Evolutionary conservation across 345 rosid species (phyloP), one percentile per base, ranked within the genome.

Genomic region (Tarenaya hassleriana): DNA sequence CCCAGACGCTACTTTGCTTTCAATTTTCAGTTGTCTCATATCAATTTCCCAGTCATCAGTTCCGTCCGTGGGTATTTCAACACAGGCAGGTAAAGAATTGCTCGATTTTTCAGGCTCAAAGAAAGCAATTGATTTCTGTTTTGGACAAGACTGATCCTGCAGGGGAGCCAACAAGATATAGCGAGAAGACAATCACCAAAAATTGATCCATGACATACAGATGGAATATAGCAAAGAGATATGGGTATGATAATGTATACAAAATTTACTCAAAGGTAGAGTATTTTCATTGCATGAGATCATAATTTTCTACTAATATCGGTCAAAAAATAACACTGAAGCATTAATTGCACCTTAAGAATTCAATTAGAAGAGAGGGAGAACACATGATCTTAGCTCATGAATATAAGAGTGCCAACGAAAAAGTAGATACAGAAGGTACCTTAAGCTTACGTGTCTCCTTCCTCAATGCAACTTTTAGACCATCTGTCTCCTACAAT

Each of bases 21-120:
- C 94, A 54, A 78, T 63, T 58, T 69, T 80, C 66, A 92, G 80
- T 59, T 78, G 98, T 50, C 64, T 76, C 67, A 74, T 45, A 75
- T 83, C 91, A 66, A 88, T 83, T 75, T 88, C 98, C 97, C 97
- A 92, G 59, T 83, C 97, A 80, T 92, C 94, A 68, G 83, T 79
- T 53, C 85, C 97, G 76, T 88, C 98, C 7, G 74, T 71, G 21
- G 98, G 98, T 64, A 92, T 81, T 71, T 85, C 80, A 52, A 92
- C 76, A 67, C 75, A 73, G 34, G 72, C 71, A 41, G 82, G 85
- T 63, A 71, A 43, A 16, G 73, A 69, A 69, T 72, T 53, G 53
- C 51, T 72, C 20, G 59, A 53, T 61, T 69, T 75, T 63, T 60
- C 67, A 45, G 67, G 75, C 69, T 75, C 66, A 55, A 62, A 45